Conservation (phyloP, 768 basidiomycete species). For the Naganishia kalamii region DNA sequence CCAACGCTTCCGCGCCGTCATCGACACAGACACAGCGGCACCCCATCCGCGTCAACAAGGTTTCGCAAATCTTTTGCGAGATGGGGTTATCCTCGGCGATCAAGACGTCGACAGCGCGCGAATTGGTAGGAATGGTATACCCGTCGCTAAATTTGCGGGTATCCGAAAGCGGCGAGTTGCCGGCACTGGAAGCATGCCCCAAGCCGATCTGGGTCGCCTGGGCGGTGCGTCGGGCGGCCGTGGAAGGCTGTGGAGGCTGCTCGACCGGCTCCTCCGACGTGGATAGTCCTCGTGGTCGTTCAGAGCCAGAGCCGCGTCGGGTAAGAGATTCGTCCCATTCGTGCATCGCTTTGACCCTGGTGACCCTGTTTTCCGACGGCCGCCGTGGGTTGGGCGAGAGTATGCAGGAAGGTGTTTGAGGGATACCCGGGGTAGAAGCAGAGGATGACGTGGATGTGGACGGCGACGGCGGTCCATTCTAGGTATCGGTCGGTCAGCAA, state of each 20-base stretch:
- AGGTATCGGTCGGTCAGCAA: neutral
- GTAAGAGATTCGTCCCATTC: slow-evolving; percentile 57
- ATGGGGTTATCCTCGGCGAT: slow-evolving; percentile 98
- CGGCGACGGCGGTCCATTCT: slow-evolving; percentile 65
- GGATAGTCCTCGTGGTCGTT: slow-evolving; percentile 77
- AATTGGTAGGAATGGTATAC: neutral
- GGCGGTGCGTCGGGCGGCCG: slow-evolving; percentile 55
- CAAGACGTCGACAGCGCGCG: slow-evolving; percentile 85
- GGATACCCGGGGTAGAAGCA: slow-evolving; percentile 63
- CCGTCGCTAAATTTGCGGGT: slow-evolving; percentile 10
- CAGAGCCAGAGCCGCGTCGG: slow-evolving; percentile 76
- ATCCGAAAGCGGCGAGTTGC: slow-evolving; percentile 5
- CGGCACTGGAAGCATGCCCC: neutral
- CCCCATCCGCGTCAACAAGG: slow-evolving; percentile 82
- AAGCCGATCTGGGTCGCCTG: slow-evolving; percentile 71
- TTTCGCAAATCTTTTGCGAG: slow-evolving; percentile 94
- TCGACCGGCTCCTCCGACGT: slow-evolving; percentile 59
- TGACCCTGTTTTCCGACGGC: slow-evolving; percentile 67
- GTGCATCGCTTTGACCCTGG: slow-evolving; percentile 75
- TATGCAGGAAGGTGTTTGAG: slow-evolving; percentile 17
- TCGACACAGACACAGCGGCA: slow-evolving; percentile 92
- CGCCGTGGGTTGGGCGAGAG: slow-evolving; percentile 55
- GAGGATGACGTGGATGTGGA: slow-evolving; percentile 86
- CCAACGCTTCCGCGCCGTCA: slow-evolving; percentile 93
- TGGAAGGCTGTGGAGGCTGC: neutral